Conservation (phyloP, 176 grass and related monocot species). For the Juncus inflexus region DNA sequence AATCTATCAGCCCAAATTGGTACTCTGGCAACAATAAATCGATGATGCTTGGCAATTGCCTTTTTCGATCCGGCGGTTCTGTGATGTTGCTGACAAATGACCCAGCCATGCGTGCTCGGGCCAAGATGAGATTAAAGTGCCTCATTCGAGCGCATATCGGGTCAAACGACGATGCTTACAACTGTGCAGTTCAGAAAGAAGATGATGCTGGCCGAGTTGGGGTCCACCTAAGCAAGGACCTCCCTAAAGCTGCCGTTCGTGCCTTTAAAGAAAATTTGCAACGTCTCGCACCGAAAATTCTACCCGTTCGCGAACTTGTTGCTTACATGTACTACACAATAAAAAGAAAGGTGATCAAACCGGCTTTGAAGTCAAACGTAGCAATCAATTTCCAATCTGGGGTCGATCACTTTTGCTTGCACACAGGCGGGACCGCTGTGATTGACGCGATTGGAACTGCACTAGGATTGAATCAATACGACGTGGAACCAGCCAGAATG, state of each 20-base stretch:
- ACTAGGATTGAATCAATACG: conserved; percentile 40
- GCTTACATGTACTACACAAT: conserved; percentile 31
- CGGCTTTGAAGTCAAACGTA: not conserved
- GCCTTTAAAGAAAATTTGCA: conserved; percentile 78
- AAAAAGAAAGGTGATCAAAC: conserved; percentile 37
- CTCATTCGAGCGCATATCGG: conserved; percentile 50
- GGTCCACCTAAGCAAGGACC: conserved; percentile 77
- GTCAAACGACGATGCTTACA: conserved; percentile 52
- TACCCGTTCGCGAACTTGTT: conserved; percentile 46
- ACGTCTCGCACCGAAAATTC: conserved; percentile 47
- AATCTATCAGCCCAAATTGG: conserved; percentile 82
- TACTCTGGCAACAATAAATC: conserved; percentile 86
- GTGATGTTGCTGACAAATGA: conserved; percentile 71
- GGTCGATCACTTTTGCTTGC: conserved; percentile 89
- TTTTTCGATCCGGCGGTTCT: conserved; percentile 76
- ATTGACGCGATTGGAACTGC: conserved; percentile 61
- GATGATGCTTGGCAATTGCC: conserved; percentile 97
- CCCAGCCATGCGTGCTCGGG: conserved; percentile 28
- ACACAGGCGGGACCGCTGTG: conserved; percentile 78
- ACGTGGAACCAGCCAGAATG: conserved; percentile 78
- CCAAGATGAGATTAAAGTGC: conserved; percentile 81
- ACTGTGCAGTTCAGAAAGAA: conserved; percentile 37
- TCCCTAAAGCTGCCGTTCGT: conserved; percentile 65
- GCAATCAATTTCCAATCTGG: conserved; percentile 69
- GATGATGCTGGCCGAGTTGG: conserved; percentile 61